Percentiles rank a stretch among this genome's conserved stretches.
These are phyloP conservation scores for Dictyostelium discoideum DNA, from an alignment of 78 protist genomes.

Conservation along the genomic window dicty_2.7 NC_007088.5:670001-670500, in stretches of 20 bases:
- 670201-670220: background rate
- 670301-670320: conserved; percentile 48
- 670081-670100: conserved; percentile 29
- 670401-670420: too few relatives aligned
- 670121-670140: conserved; percentile 17
- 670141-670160: background rate
- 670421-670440: conserved; percentile 43
- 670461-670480: conserved; percentile 22
- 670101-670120: conserved; percentile 31
- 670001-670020: background rate
- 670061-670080: conserved; percentile 44
- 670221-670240: conserved; percentile 26
- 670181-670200: background rate
- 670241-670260: conserved; percentile 38
- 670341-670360: too few relatives aligned
- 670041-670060: conserved; percentile 8
- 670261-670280: conserved; percentile 52
- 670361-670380: background rate
- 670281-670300: conserved; percentile 38
- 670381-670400: too few relatives aligned
- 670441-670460: conserved; percentile 36
- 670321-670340: too few relatives aligned
- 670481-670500: conserved; percentile 1
- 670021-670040: conserved; percentile 13
- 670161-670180: background rate